Conservation (phyloP, 768 basidiomycete species). For the Dioszegia crocea region DNA sequence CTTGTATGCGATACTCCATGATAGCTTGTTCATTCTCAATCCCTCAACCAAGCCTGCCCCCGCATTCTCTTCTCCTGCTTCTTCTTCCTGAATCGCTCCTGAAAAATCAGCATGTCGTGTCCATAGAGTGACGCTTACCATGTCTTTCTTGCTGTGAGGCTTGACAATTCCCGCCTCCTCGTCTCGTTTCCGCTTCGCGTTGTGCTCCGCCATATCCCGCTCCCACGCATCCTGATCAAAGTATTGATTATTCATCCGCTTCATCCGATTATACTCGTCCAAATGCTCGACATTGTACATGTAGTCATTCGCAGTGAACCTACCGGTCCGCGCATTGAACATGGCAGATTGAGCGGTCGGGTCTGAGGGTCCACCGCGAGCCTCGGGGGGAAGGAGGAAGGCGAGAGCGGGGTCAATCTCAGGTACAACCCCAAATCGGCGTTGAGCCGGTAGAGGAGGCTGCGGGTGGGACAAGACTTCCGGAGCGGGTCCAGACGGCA, state of each 20-base stretch:
- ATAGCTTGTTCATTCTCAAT: conserved; percentile 12
- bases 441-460: not conserved
- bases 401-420: conserved; percentile 43
- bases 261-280: conserved; percentile 43
- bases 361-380: conserved; percentile 19
- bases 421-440: not conserved
- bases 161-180: conserved; percentile 28
- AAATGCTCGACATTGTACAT: conserved; percentile 41
- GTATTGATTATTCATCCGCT: conserved; percentile 44
- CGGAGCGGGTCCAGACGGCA: conserved; percentile 12
- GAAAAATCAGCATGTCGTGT: not conserved
- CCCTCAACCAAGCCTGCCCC: conserved; percentile 45
- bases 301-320: conserved; percentile 42
- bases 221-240: conserved; percentile 50
- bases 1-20: too few species aligned
- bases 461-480: not conserved
- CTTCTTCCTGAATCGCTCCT: conserved; percentile 48
- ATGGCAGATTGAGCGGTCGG: conserved; percentile 28
- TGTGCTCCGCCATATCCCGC: conserved; percentile 29
- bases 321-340: conserved; percentile 47
- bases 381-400: conserved; percentile 34
- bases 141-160: conserved; percentile 47
- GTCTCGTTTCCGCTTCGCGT: conserved; percentile 35
- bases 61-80: conserved; percentile 38
- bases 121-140: conserved; percentile 30